Evolutionary conservation across 768 basidiomycete species (phyloP), one percentile per base, ranked within the genome.

Genomic region (Lyophyllum decastes): DNA sequence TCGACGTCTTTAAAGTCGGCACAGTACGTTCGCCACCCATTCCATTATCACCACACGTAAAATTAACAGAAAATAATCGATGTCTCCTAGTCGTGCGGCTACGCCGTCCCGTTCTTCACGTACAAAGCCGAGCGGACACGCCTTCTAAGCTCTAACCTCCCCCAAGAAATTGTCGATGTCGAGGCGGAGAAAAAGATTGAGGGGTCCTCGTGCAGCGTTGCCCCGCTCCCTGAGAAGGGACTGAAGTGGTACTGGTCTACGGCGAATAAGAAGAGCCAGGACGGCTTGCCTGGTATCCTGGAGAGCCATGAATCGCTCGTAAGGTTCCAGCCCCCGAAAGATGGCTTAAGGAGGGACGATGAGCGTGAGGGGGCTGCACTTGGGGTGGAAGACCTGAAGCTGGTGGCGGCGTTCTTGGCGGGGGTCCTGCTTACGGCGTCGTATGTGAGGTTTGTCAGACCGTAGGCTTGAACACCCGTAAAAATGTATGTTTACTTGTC

Each of bases 1-100:
- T 90, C 17, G 80, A 88, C 59, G 77, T 89, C 10, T 74, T 82
- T 67, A 83, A 83, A 72, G 85, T 87, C 55, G 71, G 72, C 47
- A 76, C 76, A 1, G 81, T 81, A 63, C 60, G 78, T 64, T 22
- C 38, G 33, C 22, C 43, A 49, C n/a, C 10, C 24, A 11, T 25
- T 51, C 19, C 19, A n/a, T n/a, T n/a, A n/a, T 16, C 43, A 44
- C 44, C 2, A 24, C 44, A 21, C 21, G 14, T 24, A 5, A 19
- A n/a, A 7, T 4, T 21, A n/a, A 45, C 22, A 12, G 22, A n/a
- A n/a, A n/a, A n/a, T n/a, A n/a, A n/a, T n/a, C n/a, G n/a, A n/a
- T n/a, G n/a, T n/a, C n/a, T n/a, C n/a, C n/a, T n/a, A n/a, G n/a
- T n/a, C n/a, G n/a, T n/a, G n/a, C n/a, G n/a, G n/a, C n/a, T 89